phyloP scores from a whole-genome alignment of 2,329 filamentous ascomycete species.

The Pseudohalonectria lignicola region DNA sequence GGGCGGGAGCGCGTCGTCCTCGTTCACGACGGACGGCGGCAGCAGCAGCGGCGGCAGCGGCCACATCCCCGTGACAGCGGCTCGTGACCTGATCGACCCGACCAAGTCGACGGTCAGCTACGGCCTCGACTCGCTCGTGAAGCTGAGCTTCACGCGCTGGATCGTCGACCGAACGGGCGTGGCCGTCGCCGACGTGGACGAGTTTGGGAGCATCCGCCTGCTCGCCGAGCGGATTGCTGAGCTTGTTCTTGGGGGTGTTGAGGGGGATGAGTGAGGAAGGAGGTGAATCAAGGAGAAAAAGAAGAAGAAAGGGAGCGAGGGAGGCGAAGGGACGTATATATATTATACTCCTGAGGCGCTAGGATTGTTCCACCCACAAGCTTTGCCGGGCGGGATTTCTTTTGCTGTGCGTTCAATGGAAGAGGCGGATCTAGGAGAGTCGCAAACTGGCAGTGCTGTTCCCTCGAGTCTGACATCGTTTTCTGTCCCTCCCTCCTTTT shows the following conservation, averaged over 20 bases:
- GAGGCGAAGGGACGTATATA: too few species aligned
- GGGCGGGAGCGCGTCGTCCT: conserved; percentile 7
- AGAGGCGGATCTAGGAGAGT: too few species aligned
- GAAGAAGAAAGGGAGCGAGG: background rate
- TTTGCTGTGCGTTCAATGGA: too few species aligned
- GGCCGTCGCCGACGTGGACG: conserved; percentile 10
- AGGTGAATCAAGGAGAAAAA: background rate
- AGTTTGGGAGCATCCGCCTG: conserved; percentile 7
- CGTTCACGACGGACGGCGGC: background rate
- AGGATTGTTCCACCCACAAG: too few species aligned
- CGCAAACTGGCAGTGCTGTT: too few species aligned
- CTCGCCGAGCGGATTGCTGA: conserved; percentile 7
- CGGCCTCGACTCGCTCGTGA: conserved; percentile 13
- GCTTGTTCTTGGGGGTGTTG: background rate
- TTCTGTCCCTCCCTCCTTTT: too few species aligned
- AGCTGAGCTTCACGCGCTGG: conserved; percentile 12
- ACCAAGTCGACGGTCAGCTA: conserved; percentile 5
- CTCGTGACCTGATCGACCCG: background rate
- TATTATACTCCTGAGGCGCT: too few species aligned
- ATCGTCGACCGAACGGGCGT: conserved; percentile 10
- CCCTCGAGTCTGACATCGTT: too few species aligned
- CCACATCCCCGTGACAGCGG: background rate
- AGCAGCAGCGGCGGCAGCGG: background rate
- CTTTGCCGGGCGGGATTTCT: too few species aligned
- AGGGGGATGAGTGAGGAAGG: background rate